Conservation (phyloP, 371 early-diverging fungal species). For the Syncephalastrum racemosum region DNA sequence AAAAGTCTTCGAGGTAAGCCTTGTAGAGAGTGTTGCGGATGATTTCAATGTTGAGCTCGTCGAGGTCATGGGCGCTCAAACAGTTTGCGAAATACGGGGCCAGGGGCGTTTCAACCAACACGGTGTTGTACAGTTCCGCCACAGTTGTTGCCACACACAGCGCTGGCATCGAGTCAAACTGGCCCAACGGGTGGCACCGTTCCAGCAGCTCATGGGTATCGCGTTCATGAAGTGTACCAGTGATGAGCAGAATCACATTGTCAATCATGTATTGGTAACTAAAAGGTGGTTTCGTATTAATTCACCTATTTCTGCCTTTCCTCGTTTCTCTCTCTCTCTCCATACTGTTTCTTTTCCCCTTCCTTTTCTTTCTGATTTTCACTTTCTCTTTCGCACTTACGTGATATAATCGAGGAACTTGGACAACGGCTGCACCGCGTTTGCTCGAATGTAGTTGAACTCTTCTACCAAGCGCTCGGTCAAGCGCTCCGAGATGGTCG, state of each 20-base stretch:
- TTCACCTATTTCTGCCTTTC: neutral
- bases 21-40: constrained; percentile 98
- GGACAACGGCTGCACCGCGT: constrained; percentile 81
- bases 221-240: constrained; percentile 96
- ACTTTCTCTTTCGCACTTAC: constrained; percentile 44
- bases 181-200: constrained; percentile 95
- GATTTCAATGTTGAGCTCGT: constrained; percentile 98
- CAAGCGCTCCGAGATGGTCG: constrained; percentile 85
- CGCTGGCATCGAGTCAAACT: constrained; percentile 97
- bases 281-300: constrained; percentile 4
- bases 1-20: constrained; percentile 98
- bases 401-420: constrained; percentile 96
- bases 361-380: neutral
- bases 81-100: constrained; percentile 98
- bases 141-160: constrained; percentile 97
- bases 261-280: constrained; percentile 99
- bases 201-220: constrained; percentile 96
- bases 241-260: constrained; percentile 96
- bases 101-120: constrained; percentile 95
- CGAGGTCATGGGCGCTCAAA: constrained; percentile 93
- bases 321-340: neutral
- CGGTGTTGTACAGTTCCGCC: constrained; percentile 92
- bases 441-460: constrained; percentile 88
- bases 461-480: constrained; percentile 90
- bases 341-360: no score